Evolutionary conservation across 306 rosid species (phyloP).

Genomic region (Dryas drummondii): DNA sequence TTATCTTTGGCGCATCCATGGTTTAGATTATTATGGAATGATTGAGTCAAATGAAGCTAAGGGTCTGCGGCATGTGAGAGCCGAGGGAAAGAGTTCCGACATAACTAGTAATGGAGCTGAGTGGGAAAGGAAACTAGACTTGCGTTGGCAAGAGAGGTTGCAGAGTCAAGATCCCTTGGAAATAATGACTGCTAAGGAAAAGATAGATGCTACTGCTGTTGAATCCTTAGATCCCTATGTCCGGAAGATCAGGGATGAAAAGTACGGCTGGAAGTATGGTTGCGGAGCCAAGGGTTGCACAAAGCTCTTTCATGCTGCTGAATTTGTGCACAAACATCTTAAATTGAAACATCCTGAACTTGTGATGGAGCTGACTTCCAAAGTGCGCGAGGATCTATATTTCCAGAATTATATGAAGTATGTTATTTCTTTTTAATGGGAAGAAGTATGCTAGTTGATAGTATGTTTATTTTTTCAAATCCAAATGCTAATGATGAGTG

Average conservation of each 20-base stretch:
- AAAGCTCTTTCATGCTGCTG: constrained; percentile 96
- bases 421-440: constrained; percentile 28
- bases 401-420: constrained; percentile 96
- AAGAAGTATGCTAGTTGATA: constrained; percentile 8
- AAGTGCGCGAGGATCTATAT: constrained; percentile 87
- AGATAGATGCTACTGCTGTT: constrained; percentile 85
- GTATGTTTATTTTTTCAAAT: not conserved
- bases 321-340: constrained; percentile 93
- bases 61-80: constrained; percentile 91
- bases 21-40: constrained; percentile 94
- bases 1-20: constrained; percentile 95
- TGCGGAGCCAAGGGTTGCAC: constrained; percentile 99
- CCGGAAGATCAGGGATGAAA: constrained; percentile 96
- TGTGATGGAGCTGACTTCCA: constrained; percentile 72
- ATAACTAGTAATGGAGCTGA: constrained; percentile 61
- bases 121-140: constrained; percentile 89
- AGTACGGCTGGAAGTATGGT: constrained; percentile 99
- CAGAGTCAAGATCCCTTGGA: constrained; percentile 91
- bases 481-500: not conserved
- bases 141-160: constrained; percentile 83
- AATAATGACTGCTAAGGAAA: constrained; percentile 92
- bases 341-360: constrained; percentile 92
- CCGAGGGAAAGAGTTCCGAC: constrained; percentile 50
- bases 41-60: constrained; percentile 78
- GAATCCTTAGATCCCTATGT: constrained; percentile 87